Conservation (phyloP, 208 protist species). For the Leishmania martiniquensis region DNA sequence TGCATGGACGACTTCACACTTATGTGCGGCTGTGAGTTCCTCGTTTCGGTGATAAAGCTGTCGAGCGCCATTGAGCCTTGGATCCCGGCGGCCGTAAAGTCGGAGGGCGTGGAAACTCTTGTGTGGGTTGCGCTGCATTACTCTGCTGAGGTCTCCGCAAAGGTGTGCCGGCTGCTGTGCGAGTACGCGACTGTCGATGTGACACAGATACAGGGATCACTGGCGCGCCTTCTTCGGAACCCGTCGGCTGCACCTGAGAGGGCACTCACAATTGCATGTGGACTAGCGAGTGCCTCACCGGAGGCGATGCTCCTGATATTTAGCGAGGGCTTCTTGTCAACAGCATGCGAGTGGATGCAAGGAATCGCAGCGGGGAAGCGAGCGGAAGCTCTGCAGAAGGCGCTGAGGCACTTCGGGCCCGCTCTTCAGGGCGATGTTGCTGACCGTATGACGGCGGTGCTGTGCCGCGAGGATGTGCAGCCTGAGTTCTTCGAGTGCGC, state of each 20-base stretch:
- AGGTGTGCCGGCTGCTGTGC: constrained; percentile 32
- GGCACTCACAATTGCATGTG: constrained; percentile 25
- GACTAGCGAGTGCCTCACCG: constrained; percentile 23
- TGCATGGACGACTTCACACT: constrained; percentile 19
- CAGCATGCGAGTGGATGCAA: constrained; percentile 21
- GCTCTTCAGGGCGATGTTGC: constrained; percentile 11
- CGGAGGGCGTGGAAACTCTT: constrained; percentile 31
- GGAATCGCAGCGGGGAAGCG: background rate
- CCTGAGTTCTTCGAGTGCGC: constrained; percentile 37
- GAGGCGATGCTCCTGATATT: constrained; percentile 31
- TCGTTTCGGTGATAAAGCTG: constrained; percentile 50
- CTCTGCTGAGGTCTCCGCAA: constrained; percentile 13
- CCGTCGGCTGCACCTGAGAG: constrained; percentile 6
- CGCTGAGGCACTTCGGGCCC: constrained; percentile 16
- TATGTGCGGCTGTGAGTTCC: constrained; percentile 50
- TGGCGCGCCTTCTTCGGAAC: constrained; percentile 22
- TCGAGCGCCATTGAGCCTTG: constrained; percentile 38
- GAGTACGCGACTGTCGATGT: constrained; percentile 20
- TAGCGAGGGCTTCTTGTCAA: constrained; percentile 16
- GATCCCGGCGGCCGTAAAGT: constrained; percentile 27
- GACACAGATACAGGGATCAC: constrained; percentile 2
- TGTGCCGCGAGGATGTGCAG: constrained; percentile 13
- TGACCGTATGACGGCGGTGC: constrained; percentile 10
- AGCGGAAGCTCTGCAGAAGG: constrained; percentile 13
- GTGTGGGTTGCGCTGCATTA: constrained; percentile 26